Conservation (phyloP, 257 asterid species). For the Echium plantagineum region DNA sequence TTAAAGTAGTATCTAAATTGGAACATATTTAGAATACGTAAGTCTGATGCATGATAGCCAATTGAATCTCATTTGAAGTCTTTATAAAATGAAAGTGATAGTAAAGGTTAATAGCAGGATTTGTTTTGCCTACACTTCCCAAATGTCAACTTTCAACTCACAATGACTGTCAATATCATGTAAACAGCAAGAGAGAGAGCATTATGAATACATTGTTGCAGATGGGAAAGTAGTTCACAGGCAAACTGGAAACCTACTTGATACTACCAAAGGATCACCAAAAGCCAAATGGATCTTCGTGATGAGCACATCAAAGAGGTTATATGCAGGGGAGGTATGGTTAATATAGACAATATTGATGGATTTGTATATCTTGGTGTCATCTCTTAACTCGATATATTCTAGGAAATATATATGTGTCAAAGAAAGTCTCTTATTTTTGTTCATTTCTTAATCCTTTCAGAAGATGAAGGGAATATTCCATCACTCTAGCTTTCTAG, state of each 20-base stretch:
- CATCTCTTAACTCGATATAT: background rate
- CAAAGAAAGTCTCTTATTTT: too few relatives aligned
- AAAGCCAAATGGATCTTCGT: slow-evolving; percentile 88
- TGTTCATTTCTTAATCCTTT: slow-evolving; percentile 10
- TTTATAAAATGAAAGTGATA: background rate
- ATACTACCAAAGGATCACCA: slow-evolving; percentile 35
- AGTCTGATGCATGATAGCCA: background rate
- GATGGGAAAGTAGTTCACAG: slow-evolving; percentile 52
- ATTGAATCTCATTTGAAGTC: background rate
- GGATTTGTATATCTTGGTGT: slow-evolving; percentile 3
- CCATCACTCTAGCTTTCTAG: slow-evolving; percentile 95
- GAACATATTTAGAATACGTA: background rate
- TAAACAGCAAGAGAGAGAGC: slow-evolving; percentile 71
- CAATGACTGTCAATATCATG: slow-evolving; percentile 2
- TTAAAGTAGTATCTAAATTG: too few relatives aligned
- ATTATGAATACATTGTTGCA: slow-evolving; percentile 40
- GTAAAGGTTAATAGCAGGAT: background rate
- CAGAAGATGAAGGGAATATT: slow-evolving; percentile 87
- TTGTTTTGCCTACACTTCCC: background rate
- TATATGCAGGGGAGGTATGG: slow-evolving; percentile 68
- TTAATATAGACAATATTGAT: background rate
- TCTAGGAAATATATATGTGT: background rate
- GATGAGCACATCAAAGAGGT: slow-evolving; percentile 80
- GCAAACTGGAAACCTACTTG: slow-evolving; percentile 43
- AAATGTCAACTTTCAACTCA: too few relatives aligned